Evolutionary conservation across 805 yeast species (phyloP), one percentile per base, ranked within the genome.

Genomic region (Trichomonascus vanleenenianus): DNA sequence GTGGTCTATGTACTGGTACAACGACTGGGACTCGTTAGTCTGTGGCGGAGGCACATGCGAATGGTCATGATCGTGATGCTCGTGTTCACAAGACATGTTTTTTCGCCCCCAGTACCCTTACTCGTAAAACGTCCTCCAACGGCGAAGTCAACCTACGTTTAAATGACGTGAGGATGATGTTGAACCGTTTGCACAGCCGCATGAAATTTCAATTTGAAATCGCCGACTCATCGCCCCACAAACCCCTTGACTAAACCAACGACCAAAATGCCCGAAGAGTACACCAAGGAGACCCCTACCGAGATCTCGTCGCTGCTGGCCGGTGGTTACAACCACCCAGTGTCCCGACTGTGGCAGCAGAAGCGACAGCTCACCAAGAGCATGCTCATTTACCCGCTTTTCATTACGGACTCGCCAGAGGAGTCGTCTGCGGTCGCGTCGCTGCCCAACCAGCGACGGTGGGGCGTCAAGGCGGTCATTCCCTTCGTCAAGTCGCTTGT

Each of bases 251-350:
- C 9, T 30, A 9, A 12, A 30, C 12, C 32, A 9, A 30, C 9
- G 12, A 32, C 14, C 9, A 34, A 14, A 36, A 43, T 43, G 45
- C 45, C 45, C 2, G 94, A 96, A 4, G 80, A 83, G 59, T 88
- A 75, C 57, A 67, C 83, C 43, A 76, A 78, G 14, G 66, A 71
- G 1, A 69, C 72, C 19, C 76, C 75, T 30, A 77, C 89, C 0
- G 70, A 73, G 32, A 76, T 86, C 50, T 73, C 87, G 11, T 84
- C 95, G 5, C 69, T 93, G 36, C 72, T 93, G 37, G 91, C 93
- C 50, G 96, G 97, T 49, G 97, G 97, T 2, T 93, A 89, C 67
- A 85, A 85, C 64, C 95, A 89, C 58, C 94, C 96, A 1, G 72
- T 91, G 39, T 60, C 86, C 16, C 76, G 98, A 56, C 81, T 76